Evolutionary conservation across 139 green algal genomes (phyloP).

Genomic region (Limnomonas spitsbergensis): DNA sequence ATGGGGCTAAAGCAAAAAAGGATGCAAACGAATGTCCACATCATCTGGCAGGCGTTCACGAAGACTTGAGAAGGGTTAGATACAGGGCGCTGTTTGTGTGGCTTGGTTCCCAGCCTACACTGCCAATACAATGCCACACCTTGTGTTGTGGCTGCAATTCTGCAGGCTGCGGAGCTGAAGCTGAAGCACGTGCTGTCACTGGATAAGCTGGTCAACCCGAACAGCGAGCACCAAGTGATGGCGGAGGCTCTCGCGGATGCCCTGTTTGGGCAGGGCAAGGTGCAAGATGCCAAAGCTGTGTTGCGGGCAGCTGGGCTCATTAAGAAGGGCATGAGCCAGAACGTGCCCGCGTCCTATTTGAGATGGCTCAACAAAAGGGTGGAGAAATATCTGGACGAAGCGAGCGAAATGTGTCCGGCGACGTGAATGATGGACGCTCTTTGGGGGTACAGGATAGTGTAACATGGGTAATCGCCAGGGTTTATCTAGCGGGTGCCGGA

Average conservation of each 20-base stretch:
- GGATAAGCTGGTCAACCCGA: conserved; percentile 13
- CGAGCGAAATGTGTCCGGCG: too few relatives aligned
- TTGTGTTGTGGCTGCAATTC: not conserved
- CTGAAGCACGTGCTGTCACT: not conserved
- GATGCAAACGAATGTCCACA: too few relatives aligned
- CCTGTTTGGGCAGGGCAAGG: conserved; percentile 30
- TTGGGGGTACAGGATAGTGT: too few relatives aligned
- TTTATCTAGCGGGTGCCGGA: too few relatives aligned
- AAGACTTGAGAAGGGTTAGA: not conserved
- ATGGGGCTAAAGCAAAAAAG: too few relatives aligned
- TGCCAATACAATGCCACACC: not conserved
- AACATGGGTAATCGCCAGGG: too few relatives aligned
- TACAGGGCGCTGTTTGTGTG: not conserved
- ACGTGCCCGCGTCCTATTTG: conserved; percentile 11
- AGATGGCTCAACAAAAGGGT: conserved; percentile 16
- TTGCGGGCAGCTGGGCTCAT: conserved; percentile 22
- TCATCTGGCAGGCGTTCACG: too few relatives aligned
- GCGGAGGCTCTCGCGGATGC: conserved; percentile 27
- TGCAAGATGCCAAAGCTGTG: conserved; percentile 27
- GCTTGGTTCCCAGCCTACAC: not conserved
- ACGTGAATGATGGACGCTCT: too few relatives aligned
- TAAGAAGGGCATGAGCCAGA: conserved; percentile 8
- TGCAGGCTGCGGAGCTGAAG: not conserved
- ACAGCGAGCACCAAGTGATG: conserved; percentile 20
- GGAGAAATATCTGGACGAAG: not conserved